Base-by-base conservation (phyloP, 2,329 filamentous ascomycete genomes). In the Hymenoscyphus repandus region DNA sequence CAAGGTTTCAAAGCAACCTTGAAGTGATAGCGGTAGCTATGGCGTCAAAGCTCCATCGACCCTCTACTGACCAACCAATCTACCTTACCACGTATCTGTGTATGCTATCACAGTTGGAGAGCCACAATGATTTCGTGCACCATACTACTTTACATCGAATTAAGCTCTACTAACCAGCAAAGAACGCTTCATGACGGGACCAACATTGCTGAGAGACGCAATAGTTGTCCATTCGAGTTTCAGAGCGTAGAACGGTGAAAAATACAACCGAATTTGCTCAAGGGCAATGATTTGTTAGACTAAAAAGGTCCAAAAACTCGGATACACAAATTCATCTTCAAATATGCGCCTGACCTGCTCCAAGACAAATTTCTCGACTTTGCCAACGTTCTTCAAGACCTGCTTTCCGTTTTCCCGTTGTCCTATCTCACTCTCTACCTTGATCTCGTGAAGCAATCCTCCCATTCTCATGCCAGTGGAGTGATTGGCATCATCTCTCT, bases 241-340 rank as follows among this genome's bases (percentile, higher is more conserved):
- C 20, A 20, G n/a, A 47, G 38, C 45, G 36, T 43, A 30, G 31
- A 30, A 41, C 39, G 40, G 17, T 20, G 40, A 13, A 10, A 17
- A 20, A 13, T 3, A 13, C 34, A 17, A 9, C 34, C 5, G 15
- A 5, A 37, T 5, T 37, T 37, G 34, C 22, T 27, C 22, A 4
- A 20, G 10, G 38, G 10, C n/a, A 20, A 20, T 17, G 30, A 15
- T n/a, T n/a, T 10, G 20, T 40, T 36, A 50, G 40, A 97, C 85
- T 62, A 99, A 73, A 69, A 97, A 96, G 1, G 92, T 97, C 91
- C 92, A 97, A 70, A 95, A 97, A 69, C 91, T 96, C 40, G 93
- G 93, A 72, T 95, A 97, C 55, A 97, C 91, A 72, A 97, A 93
- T 69, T 99, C 93, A 66, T 97, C 93, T 70, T 99, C 93, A 64